Percentiles rank a stretch among this genome's conserved stretches.
Conservation (phyloP, 371 early-diverging fungal genomes). For the Mucor saturninus region DNA sequence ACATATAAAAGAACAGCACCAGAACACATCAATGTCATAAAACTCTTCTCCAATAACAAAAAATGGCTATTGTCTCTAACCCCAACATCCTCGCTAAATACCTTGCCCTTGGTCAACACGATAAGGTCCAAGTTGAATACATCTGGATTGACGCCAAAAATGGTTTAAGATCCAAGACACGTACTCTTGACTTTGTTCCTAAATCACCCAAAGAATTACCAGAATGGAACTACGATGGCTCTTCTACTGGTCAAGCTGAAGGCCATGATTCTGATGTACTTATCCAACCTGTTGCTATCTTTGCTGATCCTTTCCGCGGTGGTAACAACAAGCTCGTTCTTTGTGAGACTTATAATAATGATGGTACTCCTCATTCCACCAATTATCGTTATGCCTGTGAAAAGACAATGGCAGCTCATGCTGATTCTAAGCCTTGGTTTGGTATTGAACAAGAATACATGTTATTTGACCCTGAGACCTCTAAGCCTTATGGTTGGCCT, state of each 20-base stretch:
- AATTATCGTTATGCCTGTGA: conserved; percentile 55
- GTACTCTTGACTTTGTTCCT: conserved; percentile 51
- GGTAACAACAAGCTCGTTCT: conserved; percentile 67
- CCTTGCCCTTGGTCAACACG: conserved; percentile 56
- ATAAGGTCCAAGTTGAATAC: conserved; percentile 62
- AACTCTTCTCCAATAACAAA: neutral
- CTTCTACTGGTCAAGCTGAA: conserved; percentile 66
- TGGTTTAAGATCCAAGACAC: conserved; percentile 54
- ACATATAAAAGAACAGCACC: too few species aligned
- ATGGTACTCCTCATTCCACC: conserved; percentile 64
- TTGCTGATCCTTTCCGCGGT: conserved; percentile 65
- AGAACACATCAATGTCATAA: too few species aligned
- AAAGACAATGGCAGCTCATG: conserved; percentile 53
- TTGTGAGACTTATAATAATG: conserved; percentile 57
- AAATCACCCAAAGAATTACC: conserved; percentile 46
- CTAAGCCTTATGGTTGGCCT: conserved; percentile 64
- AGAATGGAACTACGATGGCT: conserved; percentile 72
- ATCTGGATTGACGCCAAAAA: conserved; percentile 65
- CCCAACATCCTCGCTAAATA: conserved; percentile 56
- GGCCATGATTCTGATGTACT: conserved; percentile 68
- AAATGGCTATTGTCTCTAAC: conserved; percentile 49
- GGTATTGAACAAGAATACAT: conserved; percentile 72
- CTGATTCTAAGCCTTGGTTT: conserved; percentile 60
- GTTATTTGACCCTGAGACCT: conserved; percentile 57
- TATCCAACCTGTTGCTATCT: conserved; percentile 60